These are phyloP conservation scores for Leccinum subfulvum DNA, from an alignment of 1,284 basidiomycete genomes.

Conservation along the genomic window DNA sequence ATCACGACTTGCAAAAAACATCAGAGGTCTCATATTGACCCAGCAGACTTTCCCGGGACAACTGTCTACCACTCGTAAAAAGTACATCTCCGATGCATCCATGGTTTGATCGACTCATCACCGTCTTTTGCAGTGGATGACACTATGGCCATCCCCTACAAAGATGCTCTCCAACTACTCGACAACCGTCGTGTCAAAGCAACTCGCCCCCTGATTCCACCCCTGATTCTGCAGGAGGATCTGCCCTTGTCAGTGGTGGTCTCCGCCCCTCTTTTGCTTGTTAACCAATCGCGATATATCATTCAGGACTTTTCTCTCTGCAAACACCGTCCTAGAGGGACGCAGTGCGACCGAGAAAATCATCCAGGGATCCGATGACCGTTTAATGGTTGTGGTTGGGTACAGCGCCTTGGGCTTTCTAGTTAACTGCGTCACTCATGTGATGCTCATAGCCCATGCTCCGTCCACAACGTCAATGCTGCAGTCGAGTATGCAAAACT, in stretches of 20 bases:
- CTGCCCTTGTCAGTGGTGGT: conserved; percentile 58
- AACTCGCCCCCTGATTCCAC: conserved; percentile 86
- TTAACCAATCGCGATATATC: conserved; percentile 4
- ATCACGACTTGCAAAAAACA: not conserved
- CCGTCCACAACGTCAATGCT: conserved; percentile 84
- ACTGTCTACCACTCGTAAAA: conserved; percentile 3
- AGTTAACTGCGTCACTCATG: conserved; percentile 11
- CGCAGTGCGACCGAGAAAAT: conserved; percentile 77
- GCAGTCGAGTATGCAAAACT: conserved; percentile 83
- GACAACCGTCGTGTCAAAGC: conserved; percentile 87
- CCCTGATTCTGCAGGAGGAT: conserved; percentile 90
- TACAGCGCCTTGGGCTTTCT: conserved; percentile 13
- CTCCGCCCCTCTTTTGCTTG: not conserved
- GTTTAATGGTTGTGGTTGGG: conserved; percentile 87
- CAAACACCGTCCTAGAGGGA: conserved; percentile 85
- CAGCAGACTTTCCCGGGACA: conserved; percentile 3
- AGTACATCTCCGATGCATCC: conserved; percentile 18
- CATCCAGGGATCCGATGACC: conserved; percentile 83
- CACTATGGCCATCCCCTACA: conserved; percentile 64
- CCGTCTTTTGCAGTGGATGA: conserved; percentile 34
- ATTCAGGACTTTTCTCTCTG: conserved; percentile 63
- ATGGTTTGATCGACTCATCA: conserved; percentile 11
- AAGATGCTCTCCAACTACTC: conserved; percentile 75
- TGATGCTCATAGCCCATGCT: conserved; percentile 70
- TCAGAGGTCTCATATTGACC: conserved; percentile 10